Conservation (phyloP, 768 basidiomycete genomes). For the Termitomyces sp. region DNA sequence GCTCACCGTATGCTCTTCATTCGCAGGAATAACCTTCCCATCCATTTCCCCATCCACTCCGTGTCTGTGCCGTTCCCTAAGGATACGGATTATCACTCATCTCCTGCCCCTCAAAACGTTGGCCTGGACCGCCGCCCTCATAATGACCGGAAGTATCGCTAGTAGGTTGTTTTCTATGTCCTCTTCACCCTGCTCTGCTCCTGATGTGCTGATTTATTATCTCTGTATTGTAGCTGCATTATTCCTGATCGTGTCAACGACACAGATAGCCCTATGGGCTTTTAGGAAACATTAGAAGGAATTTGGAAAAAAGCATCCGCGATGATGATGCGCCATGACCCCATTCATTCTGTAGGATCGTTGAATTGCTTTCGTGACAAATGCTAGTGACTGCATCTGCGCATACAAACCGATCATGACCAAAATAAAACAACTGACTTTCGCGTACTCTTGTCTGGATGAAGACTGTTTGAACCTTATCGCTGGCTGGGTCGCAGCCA, state of each 20-base stretch:
- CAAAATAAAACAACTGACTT: background rate
- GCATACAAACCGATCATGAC: background rate
- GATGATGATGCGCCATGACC: slow-evolving; percentile 48
- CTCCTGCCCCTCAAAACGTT: slow-evolving; percentile 82
- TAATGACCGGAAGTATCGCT: slow-evolving; percentile 74
- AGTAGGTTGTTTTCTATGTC: slow-evolving; percentile 40
- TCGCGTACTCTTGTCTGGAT: background rate
- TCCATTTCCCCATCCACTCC: slow-evolving; percentile 83
- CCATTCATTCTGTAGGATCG: slow-evolving; percentile 59
- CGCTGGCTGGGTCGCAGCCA: background rate
- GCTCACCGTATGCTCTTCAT: slow-evolving; percentile 40
- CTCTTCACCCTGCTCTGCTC: background rate
- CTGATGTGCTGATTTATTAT: background rate
- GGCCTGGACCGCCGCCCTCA: slow-evolving; percentile 67
- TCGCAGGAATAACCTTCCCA: slow-evolving; percentile 79
- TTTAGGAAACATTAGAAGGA: slow-evolving; percentile 94
- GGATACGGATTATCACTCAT: slow-evolving; percentile 88
- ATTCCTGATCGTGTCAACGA: slow-evolving; percentile 60
- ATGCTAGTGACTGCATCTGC: background rate
- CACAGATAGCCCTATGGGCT: slow-evolving; percentile 84
- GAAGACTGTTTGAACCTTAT: background rate
- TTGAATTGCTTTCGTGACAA: background rate
- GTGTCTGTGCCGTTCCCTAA: slow-evolving; percentile 73
- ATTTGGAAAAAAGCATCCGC: slow-evolving; percentile 82
- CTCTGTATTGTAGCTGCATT: slow-evolving; percentile 42